phyloP scores from a whole-genome alignment of 768 basidiomycete species.

The Suillus bovinus region DNA sequence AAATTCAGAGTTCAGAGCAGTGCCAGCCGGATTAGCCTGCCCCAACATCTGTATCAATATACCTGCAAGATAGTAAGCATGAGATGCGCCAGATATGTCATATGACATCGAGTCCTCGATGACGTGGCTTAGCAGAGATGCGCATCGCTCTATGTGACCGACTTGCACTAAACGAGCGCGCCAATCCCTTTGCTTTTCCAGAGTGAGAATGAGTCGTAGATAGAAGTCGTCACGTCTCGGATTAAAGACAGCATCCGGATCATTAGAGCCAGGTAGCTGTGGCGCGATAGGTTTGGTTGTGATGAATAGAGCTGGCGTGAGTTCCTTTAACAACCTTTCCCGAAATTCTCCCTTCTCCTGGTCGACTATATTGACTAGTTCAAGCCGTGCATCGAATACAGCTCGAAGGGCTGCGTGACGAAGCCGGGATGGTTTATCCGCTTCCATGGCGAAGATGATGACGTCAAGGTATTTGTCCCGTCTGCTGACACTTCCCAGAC shows the following conservation, averaged over 20 bases:
- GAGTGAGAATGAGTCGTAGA: background rate
- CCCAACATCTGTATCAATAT: background rate
- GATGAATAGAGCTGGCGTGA: background rate
- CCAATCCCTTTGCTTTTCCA: constrained; percentile 1
- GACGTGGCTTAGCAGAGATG: constrained; percentile 3
- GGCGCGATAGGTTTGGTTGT: background rate
- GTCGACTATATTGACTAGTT: background rate
- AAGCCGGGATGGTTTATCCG: constrained; percentile 7
- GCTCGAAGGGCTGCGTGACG: constrained; percentile 11
- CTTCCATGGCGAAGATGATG: constrained; percentile 6
- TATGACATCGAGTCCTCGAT: background rate
- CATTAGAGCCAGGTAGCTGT: background rate
- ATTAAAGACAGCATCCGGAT: background rate
- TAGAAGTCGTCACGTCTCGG: background rate
- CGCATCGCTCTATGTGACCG: constrained; percentile 1
- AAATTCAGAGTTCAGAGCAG: background rate
- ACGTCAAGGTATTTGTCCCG: background rate
- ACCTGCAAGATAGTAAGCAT: background rate
- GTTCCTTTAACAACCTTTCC: background rate
- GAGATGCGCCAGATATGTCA: background rate
- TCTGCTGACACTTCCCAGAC: background rate
- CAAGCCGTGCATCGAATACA: background rate
- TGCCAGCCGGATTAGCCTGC: background rate
- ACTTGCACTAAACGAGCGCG: background rate
- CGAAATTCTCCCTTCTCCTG: background rate